A percentile compares a stretch with the other conserved stretches of the same genome.
These are phyloP conservation scores for Euphorbia tirucalli DNA, from an alignment of 345 rosid genomes.

Conservation along the genomic window DNA sequence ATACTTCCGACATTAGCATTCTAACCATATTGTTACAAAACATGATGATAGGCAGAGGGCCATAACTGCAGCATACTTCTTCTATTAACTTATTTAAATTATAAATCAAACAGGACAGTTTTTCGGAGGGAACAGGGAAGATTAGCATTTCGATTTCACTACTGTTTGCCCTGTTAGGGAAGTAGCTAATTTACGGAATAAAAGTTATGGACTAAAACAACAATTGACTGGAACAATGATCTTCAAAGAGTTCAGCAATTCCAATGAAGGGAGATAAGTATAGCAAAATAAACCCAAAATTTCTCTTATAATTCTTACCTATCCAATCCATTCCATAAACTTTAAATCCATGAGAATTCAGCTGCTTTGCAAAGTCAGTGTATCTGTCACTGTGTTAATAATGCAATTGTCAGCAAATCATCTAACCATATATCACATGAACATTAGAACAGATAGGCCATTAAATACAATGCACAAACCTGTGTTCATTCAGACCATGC, in stretches of 20 bases:
- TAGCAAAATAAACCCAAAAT: not conserved
- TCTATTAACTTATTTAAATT: not conserved
- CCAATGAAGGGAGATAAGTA: not conserved
- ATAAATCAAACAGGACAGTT: not conserved
- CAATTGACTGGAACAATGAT: not conserved
- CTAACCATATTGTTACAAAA: not conserved
- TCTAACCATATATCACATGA: not conserved
- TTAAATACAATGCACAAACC: slow-evolving; percentile 18
- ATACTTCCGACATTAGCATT: not conserved
- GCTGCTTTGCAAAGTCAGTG: slow-evolving; percentile 25
- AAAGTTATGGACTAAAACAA: not conserved
- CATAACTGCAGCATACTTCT: not conserved
- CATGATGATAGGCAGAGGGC: not conserved
- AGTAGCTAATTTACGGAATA: not conserved
- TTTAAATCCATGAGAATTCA: slow-evolving; percentile 28
- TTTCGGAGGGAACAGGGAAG: not conserved
- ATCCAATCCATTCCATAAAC: slow-evolving; percentile 39
- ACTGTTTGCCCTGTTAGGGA: not conserved
- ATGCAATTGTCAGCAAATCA: slow-evolving; percentile 10
- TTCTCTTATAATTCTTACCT: slow-evolving; percentile 22
- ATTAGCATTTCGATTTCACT: not conserved
- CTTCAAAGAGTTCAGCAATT: not conserved
- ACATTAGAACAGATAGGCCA: not conserved
- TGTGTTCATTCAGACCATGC: slow-evolving; percentile 38
- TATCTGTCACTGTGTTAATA: slow-evolving; percentile 28